Evolutionary conservation across 148 eudicot species (phyloP), one percentile per base, ranked within the genome.

Genomic region (Simmondsia chinensis): DNA sequence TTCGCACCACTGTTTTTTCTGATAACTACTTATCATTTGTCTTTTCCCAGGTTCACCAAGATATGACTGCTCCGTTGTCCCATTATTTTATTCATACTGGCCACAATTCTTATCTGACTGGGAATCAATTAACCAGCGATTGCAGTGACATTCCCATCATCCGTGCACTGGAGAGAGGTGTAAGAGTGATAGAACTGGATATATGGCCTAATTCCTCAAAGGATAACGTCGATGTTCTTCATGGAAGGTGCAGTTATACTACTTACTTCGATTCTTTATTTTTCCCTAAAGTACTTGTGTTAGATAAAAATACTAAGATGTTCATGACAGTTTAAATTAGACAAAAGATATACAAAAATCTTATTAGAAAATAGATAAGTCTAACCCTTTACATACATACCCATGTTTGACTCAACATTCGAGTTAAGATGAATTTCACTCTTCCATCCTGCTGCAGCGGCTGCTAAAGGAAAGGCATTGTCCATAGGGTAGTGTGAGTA

Each of bases 141-240:
- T 77, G 86, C 60, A 87, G 94, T 59, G 96, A 87, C 43, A 61
- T 60, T 27, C 96, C 96, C 8, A 87, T 87, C 52, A 77, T 77
- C 48, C 58, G 70, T 22, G 94, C 96, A 12, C 48, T 87, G 43
- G 50, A 68, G 50, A 77, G 65, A 54, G 75, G 94, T 38, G 94
- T 87, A 13, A 74, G 96, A 66, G 96, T 80, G 9, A 83, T 87
- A 58, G 96, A 87, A 59, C 61, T 87, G 66, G 96, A 87, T 66
- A 63, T 87, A 40, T 87, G 96, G 96, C 94, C 96, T 9, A 83
- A 83, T 73, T 72, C 96, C 20, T 23, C 70, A 1, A 77, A 75
- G 34, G 83, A 87, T 54, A 52, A 80, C 50, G 72, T 87, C 7
- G 50, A 74, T 30, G 94, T 87, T 52, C 89, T 83, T 52, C 96